Conservation (phyloP, 2,329 filamentous ascomycete species). For the Exophiala calicioides region DNA sequence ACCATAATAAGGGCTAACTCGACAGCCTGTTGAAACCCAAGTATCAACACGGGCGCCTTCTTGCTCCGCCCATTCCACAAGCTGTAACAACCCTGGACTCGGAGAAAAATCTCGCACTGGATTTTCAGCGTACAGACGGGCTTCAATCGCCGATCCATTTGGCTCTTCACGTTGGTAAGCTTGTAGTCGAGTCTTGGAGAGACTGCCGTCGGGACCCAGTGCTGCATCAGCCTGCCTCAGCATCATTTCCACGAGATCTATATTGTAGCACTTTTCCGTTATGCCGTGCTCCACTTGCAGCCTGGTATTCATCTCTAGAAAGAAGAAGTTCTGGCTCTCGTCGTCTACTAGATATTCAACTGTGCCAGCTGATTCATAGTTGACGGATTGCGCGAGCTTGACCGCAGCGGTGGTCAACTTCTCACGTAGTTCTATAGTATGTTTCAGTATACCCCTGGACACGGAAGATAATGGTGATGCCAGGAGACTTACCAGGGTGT, state of each 20-base stretch:
- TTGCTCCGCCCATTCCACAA: slow-evolving; percentile 56
- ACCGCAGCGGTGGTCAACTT: background rate
- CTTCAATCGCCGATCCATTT: slow-evolving; percentile 54
- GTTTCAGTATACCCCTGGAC: background rate
- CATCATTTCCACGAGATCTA: slow-evolving; percentile 59
- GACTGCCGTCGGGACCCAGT: slow-evolving; percentile 46
- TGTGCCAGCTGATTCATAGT: slow-evolving; percentile 82
- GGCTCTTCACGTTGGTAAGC: slow-evolving; percentile 45
- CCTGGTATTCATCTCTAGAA: slow-evolving; percentile 44
- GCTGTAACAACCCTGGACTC: slow-evolving; percentile 59
- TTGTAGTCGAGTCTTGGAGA: slow-evolving; percentile 43
- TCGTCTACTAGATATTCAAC: slow-evolving; percentile 90
- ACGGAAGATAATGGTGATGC: too few relatives aligned
- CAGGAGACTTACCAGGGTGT: slow-evolving; percentile 53
- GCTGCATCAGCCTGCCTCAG: slow-evolving; percentile 56
- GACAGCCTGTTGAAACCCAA: slow-evolving; percentile 60
- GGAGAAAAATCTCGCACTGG: slow-evolving; percentile 60
- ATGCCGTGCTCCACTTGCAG: slow-evolving; percentile 56
- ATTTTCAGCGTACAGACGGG: slow-evolving; percentile 59
- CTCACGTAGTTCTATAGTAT: background rate
- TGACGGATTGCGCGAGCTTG: slow-evolving; percentile 33
- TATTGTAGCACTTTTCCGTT: slow-evolving; percentile 56
- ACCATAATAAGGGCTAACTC: slow-evolving; percentile 59
- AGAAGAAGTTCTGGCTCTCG: slow-evolving; percentile 73
- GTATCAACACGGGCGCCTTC: slow-evolving; percentile 60